Evolutionary conservation across 2,329 filamentous ascomycete species (phyloP).

Genomic region (Chaetomium sp.): DNA sequence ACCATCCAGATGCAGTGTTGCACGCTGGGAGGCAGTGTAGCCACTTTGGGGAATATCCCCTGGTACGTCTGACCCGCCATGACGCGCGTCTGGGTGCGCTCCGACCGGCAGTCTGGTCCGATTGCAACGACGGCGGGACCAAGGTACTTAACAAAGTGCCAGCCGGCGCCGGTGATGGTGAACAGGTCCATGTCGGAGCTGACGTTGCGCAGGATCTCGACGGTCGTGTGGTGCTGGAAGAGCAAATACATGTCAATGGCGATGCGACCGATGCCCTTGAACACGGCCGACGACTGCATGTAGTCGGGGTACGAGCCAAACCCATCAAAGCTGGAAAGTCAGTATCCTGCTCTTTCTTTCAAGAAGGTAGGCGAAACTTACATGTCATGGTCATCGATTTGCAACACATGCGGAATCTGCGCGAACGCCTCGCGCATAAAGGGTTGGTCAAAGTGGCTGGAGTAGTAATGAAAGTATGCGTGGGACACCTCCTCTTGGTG

Average conservation of each 20-base stretch:
- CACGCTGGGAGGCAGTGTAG: constrained; percentile 84
- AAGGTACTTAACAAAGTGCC: constrained; percentile 98
- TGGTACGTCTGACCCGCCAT: constrained; percentile 97
- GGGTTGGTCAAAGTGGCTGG: constrained; percentile 96
- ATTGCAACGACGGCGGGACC: constrained; percentile 89
- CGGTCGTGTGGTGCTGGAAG: constrained; percentile 96
- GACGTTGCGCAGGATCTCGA: constrained; percentile 89
- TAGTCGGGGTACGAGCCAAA: constrained; percentile 97
- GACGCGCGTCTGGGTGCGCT: constrained; percentile 86
- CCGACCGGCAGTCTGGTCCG: constrained; percentile 87
- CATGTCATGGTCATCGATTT: constrained; percentile 98
- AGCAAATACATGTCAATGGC: constrained; percentile 97
- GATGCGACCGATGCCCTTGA: constrained; percentile 95
- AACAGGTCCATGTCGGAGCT: constrained; percentile 89
- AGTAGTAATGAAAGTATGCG: constrained; percentile 99
- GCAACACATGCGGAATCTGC: constrained; percentile 90
- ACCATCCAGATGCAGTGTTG: constrained; percentile 98
- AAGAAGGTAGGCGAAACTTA: constrained; percentile 52
- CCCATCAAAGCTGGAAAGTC: constrained; percentile 75
- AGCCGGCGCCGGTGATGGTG: constrained; percentile 93
- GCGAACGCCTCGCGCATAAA: constrained; percentile 94
- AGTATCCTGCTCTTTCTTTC: constrained; percentile 5
- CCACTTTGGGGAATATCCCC: constrained; percentile 93
- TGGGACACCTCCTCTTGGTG: constrained; percentile 95
- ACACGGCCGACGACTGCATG: constrained; percentile 97